Conservation (phyloP, 2,329 filamentous ascomycete species). For the Trichothecium sympodiale region DNA sequence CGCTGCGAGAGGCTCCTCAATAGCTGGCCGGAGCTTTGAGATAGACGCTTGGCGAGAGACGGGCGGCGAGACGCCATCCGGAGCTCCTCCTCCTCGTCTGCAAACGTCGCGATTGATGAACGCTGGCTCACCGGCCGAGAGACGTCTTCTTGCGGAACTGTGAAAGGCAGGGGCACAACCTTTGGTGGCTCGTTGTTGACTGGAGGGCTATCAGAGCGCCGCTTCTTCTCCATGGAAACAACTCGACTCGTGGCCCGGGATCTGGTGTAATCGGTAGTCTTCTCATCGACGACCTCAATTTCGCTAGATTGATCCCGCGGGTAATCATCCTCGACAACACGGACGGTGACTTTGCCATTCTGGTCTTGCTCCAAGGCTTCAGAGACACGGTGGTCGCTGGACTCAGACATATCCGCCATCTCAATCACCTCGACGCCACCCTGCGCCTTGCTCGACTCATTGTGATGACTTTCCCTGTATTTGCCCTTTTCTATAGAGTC, state of each 20-base stretch:
- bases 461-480: constrained; percentile 29
- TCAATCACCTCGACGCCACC: constrained; percentile 36
- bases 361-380: constrained; percentile 28
- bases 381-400: constrained; percentile 17
- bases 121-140: constrained; percentile 31
- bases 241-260: constrained; percentile 13
- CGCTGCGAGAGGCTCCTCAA: constrained; percentile 25
- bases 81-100: constrained; percentile 43
- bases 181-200: constrained; percentile 29
- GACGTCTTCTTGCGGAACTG: constrained; percentile 35
- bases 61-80: constrained; percentile 16
- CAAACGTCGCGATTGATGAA: constrained; percentile 61
- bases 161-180: constrained; percentile 57
- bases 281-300: constrained; percentile 17
- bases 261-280: constrained; percentile 7
- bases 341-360: constrained; percentile 38
- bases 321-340: constrained; percentile 38
- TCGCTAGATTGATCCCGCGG: constrained; percentile 14
- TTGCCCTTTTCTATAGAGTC: constrained; percentile 40
- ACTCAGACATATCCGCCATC: constrained; percentile 35
- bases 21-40: constrained; percentile 20
- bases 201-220: constrained; percentile 9
- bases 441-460: constrained; percentile 22
- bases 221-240: constrained; percentile 7
- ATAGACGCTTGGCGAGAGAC: constrained; percentile 35